Conservation (phyloP, 192 early-diverging fungal species). For the Rhizophagus sp. region DNA sequence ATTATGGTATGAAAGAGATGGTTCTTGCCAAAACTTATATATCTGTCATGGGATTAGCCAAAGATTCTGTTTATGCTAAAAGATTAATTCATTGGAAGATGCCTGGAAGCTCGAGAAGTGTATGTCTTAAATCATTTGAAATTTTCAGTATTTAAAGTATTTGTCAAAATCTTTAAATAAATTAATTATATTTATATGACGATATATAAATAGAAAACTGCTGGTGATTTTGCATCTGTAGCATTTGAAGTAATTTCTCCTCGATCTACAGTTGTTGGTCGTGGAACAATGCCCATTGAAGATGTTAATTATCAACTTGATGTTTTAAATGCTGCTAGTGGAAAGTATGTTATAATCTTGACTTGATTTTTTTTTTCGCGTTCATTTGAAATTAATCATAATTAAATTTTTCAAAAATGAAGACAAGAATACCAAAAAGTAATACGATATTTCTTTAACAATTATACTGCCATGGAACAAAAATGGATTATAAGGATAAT, state of each 20-base stretch:
- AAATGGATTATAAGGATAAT: slow-evolving; percentile 78
- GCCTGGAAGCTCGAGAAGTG: slow-evolving; percentile 39
- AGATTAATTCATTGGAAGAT: slow-evolving; percentile 61
- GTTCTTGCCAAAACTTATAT: slow-evolving; percentile 67
- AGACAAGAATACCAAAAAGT: slow-evolving; percentile 45
- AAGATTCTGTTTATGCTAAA: slow-evolving; percentile 59
- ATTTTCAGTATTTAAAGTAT: neutral
- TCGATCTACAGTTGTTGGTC: slow-evolving; percentile 50
- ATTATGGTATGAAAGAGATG: slow-evolving; percentile 69
- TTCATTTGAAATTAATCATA: slow-evolving; percentile 5
- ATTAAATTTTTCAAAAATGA: neutral
- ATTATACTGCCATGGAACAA: slow-evolving; percentile 69
- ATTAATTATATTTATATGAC: neutral
- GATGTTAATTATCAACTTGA: slow-evolving; percentile 63
- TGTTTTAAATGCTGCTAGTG: slow-evolving; percentile 39
- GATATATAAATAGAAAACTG: slow-evolving; percentile 38
- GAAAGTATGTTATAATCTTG: slow-evolving; percentile 25
- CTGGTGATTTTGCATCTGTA: slow-evolving; percentile 65
- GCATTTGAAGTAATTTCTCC: slow-evolving; percentile 47
- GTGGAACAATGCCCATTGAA: slow-evolving; percentile 54
- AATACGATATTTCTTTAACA: slow-evolving; percentile 53
- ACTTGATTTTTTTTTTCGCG: neutral
- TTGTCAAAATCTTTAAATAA: neutral
- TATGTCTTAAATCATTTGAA: neutral
- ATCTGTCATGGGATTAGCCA: slow-evolving; percentile 56